Evolutionary conservation across 495 filamentous ascomycete genomes (phyloP).

Genomic region (Penicillium bovifimosum): DNA sequence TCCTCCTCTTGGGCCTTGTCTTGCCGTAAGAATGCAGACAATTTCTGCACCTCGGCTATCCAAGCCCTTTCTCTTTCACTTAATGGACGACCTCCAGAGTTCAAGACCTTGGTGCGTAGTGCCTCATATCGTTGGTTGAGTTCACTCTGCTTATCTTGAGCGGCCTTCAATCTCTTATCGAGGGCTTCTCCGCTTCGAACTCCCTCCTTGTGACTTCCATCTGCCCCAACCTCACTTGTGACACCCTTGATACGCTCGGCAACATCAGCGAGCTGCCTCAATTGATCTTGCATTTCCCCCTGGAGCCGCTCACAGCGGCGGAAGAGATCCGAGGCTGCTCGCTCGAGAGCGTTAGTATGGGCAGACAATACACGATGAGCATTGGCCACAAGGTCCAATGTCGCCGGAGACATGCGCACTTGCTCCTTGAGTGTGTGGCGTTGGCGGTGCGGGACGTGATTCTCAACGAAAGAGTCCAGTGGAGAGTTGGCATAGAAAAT

Average conservation of each 20-base stretch:
- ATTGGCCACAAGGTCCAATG: slow-evolving; percentile 67
- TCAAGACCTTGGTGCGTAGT: slow-evolving; percentile 55
- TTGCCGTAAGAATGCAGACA: slow-evolving; percentile 35
- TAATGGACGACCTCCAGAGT: slow-evolving; percentile 54
- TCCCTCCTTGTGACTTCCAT: slow-evolving; percentile 35
- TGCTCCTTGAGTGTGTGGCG: slow-evolving; percentile 61
- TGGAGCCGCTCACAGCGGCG: slow-evolving; percentile 67
- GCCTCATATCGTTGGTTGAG: slow-evolving; percentile 60
- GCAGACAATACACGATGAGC: slow-evolving; percentile 68
- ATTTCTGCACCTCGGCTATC: slow-evolving; percentile 54
- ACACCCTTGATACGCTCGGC: slow-evolving; percentile 60
- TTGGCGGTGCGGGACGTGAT: slow-evolving; percentile 53
- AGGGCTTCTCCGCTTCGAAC: slow-evolving; percentile 47
- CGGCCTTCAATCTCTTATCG: slow-evolving; percentile 54
- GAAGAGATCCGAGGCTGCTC: slow-evolving; percentile 78
- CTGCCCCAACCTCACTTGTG: slow-evolving; percentile 55
- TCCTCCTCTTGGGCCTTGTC: slow-evolving; percentile 24
- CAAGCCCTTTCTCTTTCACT: slow-evolving; percentile 70
- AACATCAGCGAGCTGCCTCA: slow-evolving; percentile 61
- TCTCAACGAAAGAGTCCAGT: slow-evolving; percentile 57
- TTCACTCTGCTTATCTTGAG: slow-evolving; percentile 52
- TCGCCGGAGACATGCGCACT: slow-evolving; percentile 67
- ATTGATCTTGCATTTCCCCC: slow-evolving; percentile 65
- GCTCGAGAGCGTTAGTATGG: slow-evolving; percentile 66
- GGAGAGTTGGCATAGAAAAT: slow-evolving; percentile 55